These are phyloP conservation scores for Leishmania martiniquensis DNA, from an alignment of 208 protist genomes.

Conservation along the genomic window DNA sequence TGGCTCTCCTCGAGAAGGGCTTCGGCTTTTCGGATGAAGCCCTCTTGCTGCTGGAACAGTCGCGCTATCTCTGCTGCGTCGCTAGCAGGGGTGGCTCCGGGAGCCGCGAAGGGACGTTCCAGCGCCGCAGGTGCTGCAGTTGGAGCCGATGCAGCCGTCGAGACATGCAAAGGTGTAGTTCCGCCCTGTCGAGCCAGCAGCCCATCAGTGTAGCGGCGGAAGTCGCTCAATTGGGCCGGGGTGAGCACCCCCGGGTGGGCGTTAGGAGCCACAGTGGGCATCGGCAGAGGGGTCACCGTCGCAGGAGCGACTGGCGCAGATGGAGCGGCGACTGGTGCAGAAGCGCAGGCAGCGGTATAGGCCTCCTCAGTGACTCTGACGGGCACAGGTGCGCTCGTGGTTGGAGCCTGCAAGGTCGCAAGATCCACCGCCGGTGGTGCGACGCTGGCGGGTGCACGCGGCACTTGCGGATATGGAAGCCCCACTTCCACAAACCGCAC, in stretches of 20 bases:
- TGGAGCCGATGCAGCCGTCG: background rate
- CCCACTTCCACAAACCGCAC: background rate
- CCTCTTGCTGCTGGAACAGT: slow-evolving; percentile 44
- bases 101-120: background rate
- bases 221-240: slow-evolving; percentile 49
- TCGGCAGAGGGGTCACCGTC: slow-evolving; percentile 1
- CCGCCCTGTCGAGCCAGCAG: slow-evolving; percentile 38
- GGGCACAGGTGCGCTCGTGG: background rate
- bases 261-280: background rate
- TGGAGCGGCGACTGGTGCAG: background rate
- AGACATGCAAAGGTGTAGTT: slow-evolving; percentile 7
- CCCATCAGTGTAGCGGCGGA: slow-evolving; percentile 69
- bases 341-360: too few species aligned
- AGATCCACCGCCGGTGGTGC: slow-evolving; percentile 27
- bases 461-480: slow-evolving; percentile 24
- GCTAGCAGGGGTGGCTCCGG: background rate
- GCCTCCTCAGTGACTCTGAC: background rate
- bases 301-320: slow-evolving; percentile 4
- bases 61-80: slow-evolving; percentile 16
- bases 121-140: background rate
- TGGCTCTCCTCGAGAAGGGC: slow-evolving; percentile 44
- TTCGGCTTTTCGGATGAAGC: slow-evolving; percentile 53
- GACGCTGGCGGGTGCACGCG: slow-evolving; percentile 8
- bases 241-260: slow-evolving; percentile 18
- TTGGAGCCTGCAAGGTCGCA: slow-evolving; percentile 4